Evolutionary conservation across 2,329 filamentous ascomycete genomes (phyloP).

Genomic region (Anthostomella pinea): DNA sequence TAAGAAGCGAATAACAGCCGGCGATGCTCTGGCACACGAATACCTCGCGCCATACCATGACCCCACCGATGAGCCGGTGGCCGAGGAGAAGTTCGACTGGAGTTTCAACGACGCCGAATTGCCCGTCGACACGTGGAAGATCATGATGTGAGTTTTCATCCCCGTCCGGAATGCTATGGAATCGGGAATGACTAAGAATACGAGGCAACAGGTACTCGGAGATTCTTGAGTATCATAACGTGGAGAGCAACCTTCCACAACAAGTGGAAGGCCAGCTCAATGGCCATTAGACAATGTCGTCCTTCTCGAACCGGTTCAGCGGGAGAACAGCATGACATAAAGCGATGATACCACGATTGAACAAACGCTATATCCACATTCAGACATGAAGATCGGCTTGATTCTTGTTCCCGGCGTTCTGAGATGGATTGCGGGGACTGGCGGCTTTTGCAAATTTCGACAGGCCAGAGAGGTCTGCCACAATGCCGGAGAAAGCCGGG

Average conservation of each 20-base stretch:
- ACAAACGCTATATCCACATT: conserved; percentile 15
- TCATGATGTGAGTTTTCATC: conserved; percentile 83
- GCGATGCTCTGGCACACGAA: conserved; percentile 81
- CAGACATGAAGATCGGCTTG: conserved; percentile 20
- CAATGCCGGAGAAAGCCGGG: no score
- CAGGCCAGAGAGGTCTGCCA: conserved; percentile 13
- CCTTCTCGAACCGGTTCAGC: conserved; percentile 13
- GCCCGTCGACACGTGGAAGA: conserved; percentile 99
- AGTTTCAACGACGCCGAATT: conserved; percentile 98
- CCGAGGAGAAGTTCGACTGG: conserved; percentile 99
- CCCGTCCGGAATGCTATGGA: neutral
- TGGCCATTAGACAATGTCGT: conserved; percentile 30
- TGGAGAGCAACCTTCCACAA: conserved; percentile 56
- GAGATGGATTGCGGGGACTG: conserved; percentile 26
- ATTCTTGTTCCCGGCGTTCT: conserved; percentile 28
- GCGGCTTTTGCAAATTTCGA: conserved; percentile 18
- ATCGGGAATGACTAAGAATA: conserved; percentile 19
- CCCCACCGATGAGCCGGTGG: conserved; percentile 90
- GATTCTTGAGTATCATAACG: conserved; percentile 97
- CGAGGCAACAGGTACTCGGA: conserved; percentile 79
- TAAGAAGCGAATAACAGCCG: conserved; percentile 88
- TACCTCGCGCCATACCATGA: conserved; percentile 98
- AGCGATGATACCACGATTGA: conserved; percentile 22
- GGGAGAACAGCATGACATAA: conserved; percentile 18
- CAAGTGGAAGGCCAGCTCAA: conserved; percentile 39